A percentile compares a stretch with the other conserved stretches of the same genome.
Evolutionary conservation across 2,329 filamentous ascomycete species (phyloP).

Genomic region (Exophiala calicioides): DNA sequence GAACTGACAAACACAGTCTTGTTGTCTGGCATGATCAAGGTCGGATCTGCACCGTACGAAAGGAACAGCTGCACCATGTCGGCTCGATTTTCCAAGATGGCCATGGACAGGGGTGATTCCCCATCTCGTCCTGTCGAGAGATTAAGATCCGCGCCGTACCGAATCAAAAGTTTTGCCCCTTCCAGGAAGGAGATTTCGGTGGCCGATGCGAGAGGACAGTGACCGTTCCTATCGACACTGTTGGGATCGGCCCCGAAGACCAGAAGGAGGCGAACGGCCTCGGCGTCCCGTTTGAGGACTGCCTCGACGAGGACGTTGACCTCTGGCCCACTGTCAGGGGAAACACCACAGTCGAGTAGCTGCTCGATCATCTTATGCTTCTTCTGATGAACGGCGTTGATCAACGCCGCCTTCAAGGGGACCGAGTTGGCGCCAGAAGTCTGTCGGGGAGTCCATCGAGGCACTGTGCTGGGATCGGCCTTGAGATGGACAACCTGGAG

Average conservation of each 20-base stretch:
- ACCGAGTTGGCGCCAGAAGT: constrained; percentile 43
- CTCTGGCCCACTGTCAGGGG: constrained; percentile 52
- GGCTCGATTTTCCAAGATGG: constrained; percentile 55
- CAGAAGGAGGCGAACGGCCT: constrained; percentile 58
- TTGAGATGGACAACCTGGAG: constrained; percentile 52
- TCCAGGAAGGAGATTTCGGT: constrained; percentile 58
- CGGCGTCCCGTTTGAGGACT: constrained; percentile 53
- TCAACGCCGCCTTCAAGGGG: constrained; percentile 51
- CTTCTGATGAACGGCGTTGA: constrained; percentile 57
- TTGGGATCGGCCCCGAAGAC: constrained; percentile 62
- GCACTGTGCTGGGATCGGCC: constrained; percentile 45
- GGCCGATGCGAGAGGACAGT: constrained; percentile 55
- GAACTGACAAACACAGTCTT: constrained; percentile 62
- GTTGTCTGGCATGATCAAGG: constrained; percentile 56
- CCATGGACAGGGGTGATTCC: constrained; percentile 58
- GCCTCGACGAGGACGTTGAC: constrained; percentile 54
- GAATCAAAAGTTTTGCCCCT: constrained; percentile 61
- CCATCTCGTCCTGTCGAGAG: constrained; percentile 51
- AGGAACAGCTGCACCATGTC: constrained; percentile 62
- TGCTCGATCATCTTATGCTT: constrained; percentile 61
- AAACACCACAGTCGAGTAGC: constrained; percentile 59
- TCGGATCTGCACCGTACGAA: constrained; percentile 62
- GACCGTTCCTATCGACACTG: constrained; percentile 48
- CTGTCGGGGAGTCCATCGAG: constrained; percentile 54
- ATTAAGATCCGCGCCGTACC: constrained; percentile 65